These are phyloP conservation scores for Cenchrus fungigraminus DNA, from an alignment of 176 grass and related monocot genomes.

Conservation along the genomic window DNA sequence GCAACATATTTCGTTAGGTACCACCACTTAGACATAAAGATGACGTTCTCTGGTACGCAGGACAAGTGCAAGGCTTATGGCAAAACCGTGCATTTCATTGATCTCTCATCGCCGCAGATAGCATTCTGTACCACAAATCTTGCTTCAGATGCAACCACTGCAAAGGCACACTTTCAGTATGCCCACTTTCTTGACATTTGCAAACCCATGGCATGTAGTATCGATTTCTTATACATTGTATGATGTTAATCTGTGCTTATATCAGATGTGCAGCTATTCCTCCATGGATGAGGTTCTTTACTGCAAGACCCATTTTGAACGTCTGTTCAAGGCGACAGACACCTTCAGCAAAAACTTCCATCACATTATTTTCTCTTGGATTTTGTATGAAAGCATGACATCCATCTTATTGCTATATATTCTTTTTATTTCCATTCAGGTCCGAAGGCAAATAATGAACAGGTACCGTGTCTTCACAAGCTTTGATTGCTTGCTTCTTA, in stretches of 20 bases:
- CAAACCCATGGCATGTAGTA: neutral
- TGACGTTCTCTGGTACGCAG: slow-evolving; percentile 73
- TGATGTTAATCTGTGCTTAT: slow-evolving; percentile 4
- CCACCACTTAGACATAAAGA: slow-evolving; percentile 40
- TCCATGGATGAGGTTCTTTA: slow-evolving; percentile 82
- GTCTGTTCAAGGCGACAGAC: slow-evolving; percentile 74
- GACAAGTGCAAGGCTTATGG: slow-evolving; percentile 83
- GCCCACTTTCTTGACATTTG: slow-evolving; percentile 15
- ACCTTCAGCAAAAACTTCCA: slow-evolving; percentile 62
- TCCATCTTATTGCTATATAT: slow-evolving; percentile 32
- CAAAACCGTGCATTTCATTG: slow-evolving; percentile 77
- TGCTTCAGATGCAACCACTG: slow-evolving; percentile 92
- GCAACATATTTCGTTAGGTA: slow-evolving; percentile 36
- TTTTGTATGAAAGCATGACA: slow-evolving; percentile 2
- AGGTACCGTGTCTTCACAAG: slow-evolving; percentile 41
- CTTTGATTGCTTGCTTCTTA: slow-evolving; percentile 13
- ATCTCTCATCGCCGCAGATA: slow-evolving; percentile 61
- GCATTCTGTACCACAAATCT: slow-evolving; percentile 70
- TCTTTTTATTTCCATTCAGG: slow-evolving; percentile 48
- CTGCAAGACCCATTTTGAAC: slow-evolving; percentile 85
- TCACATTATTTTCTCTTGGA: slow-evolving; percentile 18
- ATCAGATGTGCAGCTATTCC: slow-evolving; percentile 71
- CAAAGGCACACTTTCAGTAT: slow-evolving; percentile 74
- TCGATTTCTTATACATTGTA: slow-evolving; percentile 10
- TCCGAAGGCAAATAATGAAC: slow-evolving; percentile 58